Conservation (phyloP, 2,329 filamentous ascomycete species). For the Pseudogymnoascus sp. region DNA sequence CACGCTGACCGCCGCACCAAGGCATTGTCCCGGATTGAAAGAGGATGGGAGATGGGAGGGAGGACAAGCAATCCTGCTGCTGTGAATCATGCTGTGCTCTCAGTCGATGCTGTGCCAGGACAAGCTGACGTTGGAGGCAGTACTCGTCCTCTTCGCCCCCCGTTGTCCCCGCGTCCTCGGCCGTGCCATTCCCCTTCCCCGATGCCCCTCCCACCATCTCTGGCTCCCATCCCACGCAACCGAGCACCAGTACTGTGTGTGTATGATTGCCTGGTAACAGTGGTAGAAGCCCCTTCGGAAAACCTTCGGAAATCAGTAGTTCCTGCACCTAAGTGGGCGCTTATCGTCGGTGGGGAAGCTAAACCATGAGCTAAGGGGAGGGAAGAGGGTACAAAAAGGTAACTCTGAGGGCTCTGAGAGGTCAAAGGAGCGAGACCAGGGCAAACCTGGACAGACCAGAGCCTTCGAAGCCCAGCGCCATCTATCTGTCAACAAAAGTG, state of each 20-base stretch:
- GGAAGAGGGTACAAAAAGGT: neutral
- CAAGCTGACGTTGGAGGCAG: neutral
- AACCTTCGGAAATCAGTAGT: neutral
- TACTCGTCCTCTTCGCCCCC: neutral
- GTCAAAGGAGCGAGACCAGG: neutral
- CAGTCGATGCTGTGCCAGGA: neutral
- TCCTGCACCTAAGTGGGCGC: conserved; percentile 4
- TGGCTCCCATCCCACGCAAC: neutral
- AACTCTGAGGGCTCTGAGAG: neutral
- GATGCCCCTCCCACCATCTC: neutral
- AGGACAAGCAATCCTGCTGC: neutral
- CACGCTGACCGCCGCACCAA: neutral
- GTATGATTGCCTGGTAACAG: neutral
- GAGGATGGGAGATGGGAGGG: neutral
- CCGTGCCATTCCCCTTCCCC: neutral
- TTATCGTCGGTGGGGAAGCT: neutral
- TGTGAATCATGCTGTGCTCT: neutral
- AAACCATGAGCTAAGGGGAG: neutral
- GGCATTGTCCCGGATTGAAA: neutral
- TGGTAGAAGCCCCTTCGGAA: neutral
- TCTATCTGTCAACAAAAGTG: neutral
- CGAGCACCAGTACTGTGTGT: neutral
- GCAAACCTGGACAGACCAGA: neutral
- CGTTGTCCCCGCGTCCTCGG: neutral
- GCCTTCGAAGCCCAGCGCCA: neutral